Percentiles rank a stretch among this genome's conserved stretches.
Evolutionary conservation across 177 flowering plant species (phyloP).

Genomic region (Tripterygium wilfordii): DNA sequence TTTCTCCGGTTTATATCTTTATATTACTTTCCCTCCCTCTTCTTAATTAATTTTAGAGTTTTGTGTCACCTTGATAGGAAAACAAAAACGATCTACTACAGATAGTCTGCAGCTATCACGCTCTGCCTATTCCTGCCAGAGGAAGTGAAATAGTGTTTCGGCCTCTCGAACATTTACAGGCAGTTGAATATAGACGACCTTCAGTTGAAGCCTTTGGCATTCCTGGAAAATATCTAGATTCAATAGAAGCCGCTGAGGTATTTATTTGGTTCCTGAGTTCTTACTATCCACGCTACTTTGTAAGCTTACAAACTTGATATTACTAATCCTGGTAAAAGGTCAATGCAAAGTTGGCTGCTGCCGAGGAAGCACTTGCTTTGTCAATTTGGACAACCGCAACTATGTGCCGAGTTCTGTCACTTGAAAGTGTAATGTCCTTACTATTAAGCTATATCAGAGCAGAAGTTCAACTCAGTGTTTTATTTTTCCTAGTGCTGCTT

Average conservation of each 20-base stretch:
- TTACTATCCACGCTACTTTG: neutral
- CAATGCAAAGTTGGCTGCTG: conserved; percentile 67
- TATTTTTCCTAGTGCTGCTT: too few species aligned
- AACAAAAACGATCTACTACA: conserved; percentile 70
- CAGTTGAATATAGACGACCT: conserved; percentile 61
- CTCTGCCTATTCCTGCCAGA: conserved; percentile 52
- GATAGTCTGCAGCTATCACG: conserved; percentile 77
- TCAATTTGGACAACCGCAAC: conserved; percentile 90
- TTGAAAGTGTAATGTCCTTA: conserved; percentile 65
- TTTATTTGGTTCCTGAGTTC: conserved; percentile 6
- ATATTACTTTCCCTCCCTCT: neutral
- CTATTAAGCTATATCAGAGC: too few species aligned
- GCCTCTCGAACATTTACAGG: conserved; percentile 88
- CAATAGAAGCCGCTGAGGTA: conserved; percentile 53
- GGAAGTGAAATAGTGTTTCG: conserved; percentile 66
- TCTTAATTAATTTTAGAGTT: too few species aligned
- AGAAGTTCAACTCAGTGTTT: too few species aligned
- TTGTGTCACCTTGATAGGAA: conserved; percentile 52
- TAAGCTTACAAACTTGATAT: neutral
- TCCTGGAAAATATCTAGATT: conserved; percentile 25
- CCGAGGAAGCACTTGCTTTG: conserved; percentile 82
- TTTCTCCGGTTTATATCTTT: neutral
- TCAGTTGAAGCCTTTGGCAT: conserved; percentile 46
- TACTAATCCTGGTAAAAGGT: conserved; percentile 34
- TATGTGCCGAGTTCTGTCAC: conserved; percentile 84